These are phyloP conservation scores for Sclerotinia subarctica DNA, from an alignment of 2,329 filamentous ascomycete species.

Conservation along the genomic window DNA sequence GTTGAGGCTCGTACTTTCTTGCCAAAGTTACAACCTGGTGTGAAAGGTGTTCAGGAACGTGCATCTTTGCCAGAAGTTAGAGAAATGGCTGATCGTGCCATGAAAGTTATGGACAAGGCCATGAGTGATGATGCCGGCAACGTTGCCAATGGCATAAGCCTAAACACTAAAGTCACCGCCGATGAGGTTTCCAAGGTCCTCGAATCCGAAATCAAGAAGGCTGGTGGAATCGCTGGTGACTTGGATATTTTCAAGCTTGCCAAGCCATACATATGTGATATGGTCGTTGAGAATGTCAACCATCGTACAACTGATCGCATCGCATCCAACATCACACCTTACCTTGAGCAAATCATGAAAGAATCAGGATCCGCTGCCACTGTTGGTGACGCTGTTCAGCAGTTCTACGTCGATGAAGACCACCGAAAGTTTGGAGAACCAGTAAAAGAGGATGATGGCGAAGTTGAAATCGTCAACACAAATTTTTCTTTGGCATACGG, in stretches of 20 bases:
- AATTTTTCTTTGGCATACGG: slow-evolving; percentile 97
- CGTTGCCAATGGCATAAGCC: slow-evolving; percentile 42
- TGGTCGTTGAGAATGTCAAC: slow-evolving; percentile 87
- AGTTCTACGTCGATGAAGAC: slow-evolving; percentile 79
- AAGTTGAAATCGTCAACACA: slow-evolving; percentile 95
- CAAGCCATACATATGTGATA: slow-evolving; percentile 72
- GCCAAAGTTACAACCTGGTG: slow-evolving; percentile 89
- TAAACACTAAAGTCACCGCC: slow-evolving; percentile 57
- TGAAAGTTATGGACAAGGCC: slow-evolving; percentile 87
- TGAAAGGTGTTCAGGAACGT: slow-evolving; percentile 81
- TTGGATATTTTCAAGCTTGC: slow-evolving; percentile 64
- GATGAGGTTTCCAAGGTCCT: slow-evolving; percentile 74
- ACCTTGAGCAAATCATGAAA: slow-evolving; percentile 68
- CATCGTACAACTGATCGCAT: slow-evolving; percentile 76
- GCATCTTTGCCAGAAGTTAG: slow-evolving; percentile 94
- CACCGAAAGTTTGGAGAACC: slow-evolving; percentile 82
- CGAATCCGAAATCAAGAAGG: slow-evolving; percentile 71
- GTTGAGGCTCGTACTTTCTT: slow-evolving; percentile 93
- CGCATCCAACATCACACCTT: slow-evolving; percentile 64
- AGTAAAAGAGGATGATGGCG: slow-evolving; percentile 83
- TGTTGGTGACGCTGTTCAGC: slow-evolving; percentile 70
- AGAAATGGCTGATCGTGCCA: slow-evolving; percentile 77
- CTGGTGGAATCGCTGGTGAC: slow-evolving; percentile 59
- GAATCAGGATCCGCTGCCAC: slow-evolving; percentile 56
- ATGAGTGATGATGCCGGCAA: slow-evolving; percentile 72